Percentiles rank a stretch among this genome's conserved stretches.
Conservation (phyloP, 2,329 filamentous ascomycete species). For the Xylariaceae sp. region DNA sequence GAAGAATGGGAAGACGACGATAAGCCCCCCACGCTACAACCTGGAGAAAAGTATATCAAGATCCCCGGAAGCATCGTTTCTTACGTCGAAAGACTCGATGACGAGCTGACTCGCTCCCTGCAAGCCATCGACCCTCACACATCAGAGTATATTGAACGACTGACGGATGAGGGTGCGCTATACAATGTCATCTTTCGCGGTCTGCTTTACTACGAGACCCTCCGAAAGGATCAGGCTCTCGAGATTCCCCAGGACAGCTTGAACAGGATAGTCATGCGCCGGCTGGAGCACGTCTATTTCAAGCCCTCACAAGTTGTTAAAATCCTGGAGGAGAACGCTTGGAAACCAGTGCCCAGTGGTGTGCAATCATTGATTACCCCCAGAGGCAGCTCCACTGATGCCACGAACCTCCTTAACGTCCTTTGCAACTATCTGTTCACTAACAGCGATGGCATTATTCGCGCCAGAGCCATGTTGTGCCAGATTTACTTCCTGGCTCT, state of each 20-base stretch:
- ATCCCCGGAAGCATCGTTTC: slow-evolving; percentile 93
- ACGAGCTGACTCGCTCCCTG: slow-evolving; percentile 94
- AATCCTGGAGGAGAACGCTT: slow-evolving; percentile 90
- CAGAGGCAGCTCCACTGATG: slow-evolving; percentile 62
- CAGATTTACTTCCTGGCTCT: slow-evolving; percentile 98
- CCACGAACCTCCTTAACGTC: slow-evolving; percentile 71
- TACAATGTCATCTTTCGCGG: slow-evolving; percentile 91
- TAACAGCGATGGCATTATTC: slow-evolving; percentile 92
- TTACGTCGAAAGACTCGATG: slow-evolving; percentile 89
- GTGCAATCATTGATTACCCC: slow-evolving; percentile 80
- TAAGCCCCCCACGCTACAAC: slow-evolving; percentile 71
- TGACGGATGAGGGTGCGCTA: slow-evolving; percentile 83
- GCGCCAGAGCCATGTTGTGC: slow-evolving; percentile 94
- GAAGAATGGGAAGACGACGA: slow-evolving; percentile 99
- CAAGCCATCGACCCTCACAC: slow-evolving; percentile 98
- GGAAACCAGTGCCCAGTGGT: slow-evolving; percentile 69
- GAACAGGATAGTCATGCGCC: slow-evolving; percentile 89
- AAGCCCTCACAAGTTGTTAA: slow-evolving; percentile 93
- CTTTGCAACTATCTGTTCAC: slow-evolving; percentile 94
- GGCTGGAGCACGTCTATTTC: slow-evolving; percentile 97
- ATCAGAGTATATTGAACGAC: slow-evolving; percentile 93
- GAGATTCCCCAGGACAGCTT: slow-evolving; percentile 79
- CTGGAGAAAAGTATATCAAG: slow-evolving; percentile 78
- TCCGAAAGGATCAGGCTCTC: slow-evolving; percentile 66
- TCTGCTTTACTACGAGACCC: slow-evolving; percentile 80